Conservation (phyloP, 164 flowering plant genomes). For the Piper longum region DNA sequence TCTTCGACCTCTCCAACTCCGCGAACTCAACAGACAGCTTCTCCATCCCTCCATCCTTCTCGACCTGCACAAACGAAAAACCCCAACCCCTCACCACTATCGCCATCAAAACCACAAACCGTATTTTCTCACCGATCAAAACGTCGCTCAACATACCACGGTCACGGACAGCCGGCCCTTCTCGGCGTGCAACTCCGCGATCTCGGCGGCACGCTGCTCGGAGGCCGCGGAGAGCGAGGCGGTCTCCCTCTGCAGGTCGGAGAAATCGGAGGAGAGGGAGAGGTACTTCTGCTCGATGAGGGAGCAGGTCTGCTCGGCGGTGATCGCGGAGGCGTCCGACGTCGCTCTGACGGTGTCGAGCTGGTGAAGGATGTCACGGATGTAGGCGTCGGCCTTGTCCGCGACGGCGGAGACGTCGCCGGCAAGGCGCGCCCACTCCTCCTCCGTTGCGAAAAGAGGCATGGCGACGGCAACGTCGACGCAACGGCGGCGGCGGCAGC, state of each 20-base stretch:
- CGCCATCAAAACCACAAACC: background rate
- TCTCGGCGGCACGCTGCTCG: conserved; percentile 37
- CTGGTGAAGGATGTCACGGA: conserved; percentile 31
- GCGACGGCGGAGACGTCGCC: conserved; percentile 35
- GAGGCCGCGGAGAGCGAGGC: conserved; percentile 36
- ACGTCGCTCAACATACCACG: conserved; percentile 21
- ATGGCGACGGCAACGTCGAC: conserved; percentile 18
- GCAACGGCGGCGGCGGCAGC: too few relatives aligned
- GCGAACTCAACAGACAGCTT: conserved; percentile 40
- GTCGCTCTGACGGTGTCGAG: conserved; percentile 61
- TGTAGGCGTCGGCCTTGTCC: conserved; percentile 69
- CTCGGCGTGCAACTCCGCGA: conserved; percentile 46
- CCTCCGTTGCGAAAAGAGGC: conserved; percentile 81
- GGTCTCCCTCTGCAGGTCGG: conserved; percentile 38
- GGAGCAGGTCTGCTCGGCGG: conserved; percentile 81
- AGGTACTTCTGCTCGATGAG: conserved; percentile 74
- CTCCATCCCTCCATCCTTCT: conserved; percentile 72
- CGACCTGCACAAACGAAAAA: conserved; percentile 31
- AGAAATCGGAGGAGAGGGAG: conserved; percentile 55
- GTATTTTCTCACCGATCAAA: background rate
- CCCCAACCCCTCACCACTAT: background rate
- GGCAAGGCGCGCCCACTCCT: conserved; percentile 39
- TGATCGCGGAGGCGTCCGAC: conserved; percentile 75
- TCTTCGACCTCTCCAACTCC: conserved; percentile 58
- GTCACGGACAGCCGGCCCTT: conserved; percentile 54